Conservation (phyloP, 495 filamentous ascomycete species). For the Choiromyces venosus region DNA sequence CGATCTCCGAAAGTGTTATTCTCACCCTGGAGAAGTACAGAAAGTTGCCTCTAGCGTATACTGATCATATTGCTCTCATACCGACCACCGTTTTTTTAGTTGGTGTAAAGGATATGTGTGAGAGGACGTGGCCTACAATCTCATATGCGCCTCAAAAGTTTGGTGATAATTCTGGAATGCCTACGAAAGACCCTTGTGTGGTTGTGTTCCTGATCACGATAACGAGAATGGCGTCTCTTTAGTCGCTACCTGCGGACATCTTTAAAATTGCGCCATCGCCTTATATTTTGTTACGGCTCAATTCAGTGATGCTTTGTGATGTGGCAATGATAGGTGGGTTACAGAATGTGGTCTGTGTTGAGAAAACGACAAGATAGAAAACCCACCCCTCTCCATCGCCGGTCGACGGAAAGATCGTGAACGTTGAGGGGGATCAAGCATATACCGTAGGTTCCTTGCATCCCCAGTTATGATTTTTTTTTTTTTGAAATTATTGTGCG, state of each 20-base stretch:
- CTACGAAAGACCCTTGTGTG: neutral
- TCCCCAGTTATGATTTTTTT: neutral
- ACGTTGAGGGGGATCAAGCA: constrained; percentile 9
- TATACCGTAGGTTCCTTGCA: constrained; percentile 25
- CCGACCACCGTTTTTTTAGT: neutral
- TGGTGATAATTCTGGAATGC: neutral
- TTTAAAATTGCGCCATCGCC: neutral
- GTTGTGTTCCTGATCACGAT: neutral
- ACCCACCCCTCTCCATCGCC: neutral
- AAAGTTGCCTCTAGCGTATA: neutral
- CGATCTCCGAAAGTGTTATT: constrained; percentile 1
- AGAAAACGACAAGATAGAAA: neutral
- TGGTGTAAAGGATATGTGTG: neutral
- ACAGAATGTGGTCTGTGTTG: neutral
- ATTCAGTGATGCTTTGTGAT: constrained; percentile 15
- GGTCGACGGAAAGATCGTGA: constrained; percentile 27
- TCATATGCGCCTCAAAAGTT: neutral
- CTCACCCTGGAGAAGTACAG: neutral
- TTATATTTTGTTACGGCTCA: neutral
- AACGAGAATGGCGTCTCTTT: neutral
- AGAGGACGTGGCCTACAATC: neutral
- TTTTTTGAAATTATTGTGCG: neutral
- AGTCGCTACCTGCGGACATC: neutral
- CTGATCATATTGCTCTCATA: neutral
- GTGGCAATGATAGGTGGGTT: constrained; percentile 8